Base-by-base conservation (phyloP, 768 basidiomycete genomes). In the Amanita polypyramis region DNA sequence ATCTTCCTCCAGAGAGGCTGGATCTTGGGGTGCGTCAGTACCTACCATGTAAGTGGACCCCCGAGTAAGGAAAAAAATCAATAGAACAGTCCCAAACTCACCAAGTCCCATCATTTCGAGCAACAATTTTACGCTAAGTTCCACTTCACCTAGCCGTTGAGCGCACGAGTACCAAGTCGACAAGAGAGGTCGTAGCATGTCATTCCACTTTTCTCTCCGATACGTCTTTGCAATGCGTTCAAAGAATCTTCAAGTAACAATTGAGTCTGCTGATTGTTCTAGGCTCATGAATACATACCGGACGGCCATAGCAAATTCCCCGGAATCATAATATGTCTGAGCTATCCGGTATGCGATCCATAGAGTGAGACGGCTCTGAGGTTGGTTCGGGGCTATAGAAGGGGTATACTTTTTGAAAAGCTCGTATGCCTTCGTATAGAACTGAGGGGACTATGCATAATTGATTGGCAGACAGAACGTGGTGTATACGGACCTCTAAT, bases 341-440 rank as follows among this genome's bases (percentile, higher is more conserved):
- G 92, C 95, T 47, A 99, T 97, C 27, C 83, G 79, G 61, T 78
- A 85, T 3, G 93, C 95, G 44, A 99, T 85, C 75, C 81, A 89
- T n/a, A 95, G 67, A 0, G 90, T 91, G 52, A 92, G 65, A 8
- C 94, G 79, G 2, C 80, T 79, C 54, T 87, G 88, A n/a, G 73
- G 75, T 15, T 73, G 68, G 42, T 56, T 67, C 39, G 64, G 61
- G 19, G 66, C 51, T 19, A 66, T 58, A 30, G 66, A 54, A 1
- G 75, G 64, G 36, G 67, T 70, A 57, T 87, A 76, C 55, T 79
- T 83, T 67, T 95, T 97, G 70, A 96, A 91, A 9, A 92, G 62
- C 55, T 95, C 90, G 63, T 99, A 98, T 1, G 96, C 74, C 58
- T 94, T 92, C 5, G 91, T 96, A 60, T 92, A 94, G 1, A 99